Evolutionary conservation across 257 asterid species (phyloP), one percentile per base, ranked within the genome.

Genomic region (Solanum chilense): DNA sequence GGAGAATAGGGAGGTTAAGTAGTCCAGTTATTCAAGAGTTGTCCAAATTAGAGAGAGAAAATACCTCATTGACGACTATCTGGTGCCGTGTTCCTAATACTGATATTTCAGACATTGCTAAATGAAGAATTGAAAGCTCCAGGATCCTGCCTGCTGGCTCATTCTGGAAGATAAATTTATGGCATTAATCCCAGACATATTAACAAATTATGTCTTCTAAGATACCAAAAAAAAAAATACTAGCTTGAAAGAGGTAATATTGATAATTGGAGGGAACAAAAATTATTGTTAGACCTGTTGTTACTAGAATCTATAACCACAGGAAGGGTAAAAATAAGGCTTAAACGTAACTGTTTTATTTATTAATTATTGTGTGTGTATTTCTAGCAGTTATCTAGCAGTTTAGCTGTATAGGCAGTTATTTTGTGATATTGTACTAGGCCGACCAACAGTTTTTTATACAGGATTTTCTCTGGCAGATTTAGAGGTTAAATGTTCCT

Each of bases 21-120:
- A 80, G 44, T 80, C 44, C 14, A 80, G 84, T 80, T 45, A 45
- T 5, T 47, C 42, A 62, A 73, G 33, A 15, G 16, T 80, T 27
- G 27, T 27, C 64, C 44, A 49, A 80, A 29, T 70, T 47, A 58
- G 73, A 74, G 87, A 80, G 42, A 35, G 82, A 21, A 78, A 89
- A 84, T 89, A 96, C 98, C 98, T 97, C 99, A 49, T 97, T 97
- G 86, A 97, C 94, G 89, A 95, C 99, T 82, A 97, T 95, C 90
- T 93, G 98, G 88, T 95, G 99, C 84, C 95, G 92, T 18, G 99
- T 97, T 85, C 98, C 98, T 76, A 97, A 88, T 91, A 94, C 94
- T 75, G 92, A 87, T 29, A 95, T 97, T 93, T 97, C 99, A 70
- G 99, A 92, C 98, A 97, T 97, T 42, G 99, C 98, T 85, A 97